Conservation (phyloP, 2,329 filamentous ascomycete species). For the Colletotrichum sojae region DNA sequence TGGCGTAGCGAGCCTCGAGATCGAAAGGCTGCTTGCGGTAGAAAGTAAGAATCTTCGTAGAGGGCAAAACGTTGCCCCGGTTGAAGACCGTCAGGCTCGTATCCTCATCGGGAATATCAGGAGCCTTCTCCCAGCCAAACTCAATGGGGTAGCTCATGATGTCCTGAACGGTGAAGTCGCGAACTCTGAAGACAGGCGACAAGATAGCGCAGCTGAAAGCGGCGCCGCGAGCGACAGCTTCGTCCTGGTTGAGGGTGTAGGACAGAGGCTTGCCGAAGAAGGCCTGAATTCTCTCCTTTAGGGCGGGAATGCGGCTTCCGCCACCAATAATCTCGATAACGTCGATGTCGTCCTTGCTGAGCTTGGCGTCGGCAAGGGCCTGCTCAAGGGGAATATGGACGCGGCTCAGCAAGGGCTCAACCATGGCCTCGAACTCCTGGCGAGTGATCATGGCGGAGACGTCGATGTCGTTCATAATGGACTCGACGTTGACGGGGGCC, state of each 20-base stretch:
- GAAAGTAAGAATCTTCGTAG: conserved; percentile 99
- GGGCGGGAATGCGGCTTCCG: conserved; percentile 90
- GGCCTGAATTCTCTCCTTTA: conserved; percentile 90
- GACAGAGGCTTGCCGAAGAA: conserved; percentile 96
- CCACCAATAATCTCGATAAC: conserved; percentile 93
- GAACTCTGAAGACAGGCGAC: conserved; percentile 97
- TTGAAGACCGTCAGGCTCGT: conserved; percentile 98
- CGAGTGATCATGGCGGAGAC: conserved; percentile 91
- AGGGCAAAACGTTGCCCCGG: conserved; percentile 96
- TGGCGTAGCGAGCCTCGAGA: conserved; percentile 93
- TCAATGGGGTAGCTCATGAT: conserved; percentile 99
- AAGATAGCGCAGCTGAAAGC: conserved; percentile 98
- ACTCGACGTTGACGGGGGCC: conserved; percentile 96
- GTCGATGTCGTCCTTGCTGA: conserved; percentile 94
- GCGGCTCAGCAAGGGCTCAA: conserved; percentile 85
- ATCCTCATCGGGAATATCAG: conserved; percentile 98
- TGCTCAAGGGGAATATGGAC: conserved; percentile 85
- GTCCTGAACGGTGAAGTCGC: conserved; percentile 97
- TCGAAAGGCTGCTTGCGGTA: conserved; percentile 99
- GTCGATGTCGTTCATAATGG: conserved; percentile 97
- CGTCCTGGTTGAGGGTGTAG: conserved; percentile 98
- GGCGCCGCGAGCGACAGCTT: conserved; percentile 94
- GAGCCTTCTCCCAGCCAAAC: conserved; percentile 98
- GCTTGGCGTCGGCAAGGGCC: conserved; percentile 92
- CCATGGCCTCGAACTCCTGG: conserved; percentile 92